Evolutionary conservation across 352 stramenopile genomes (phyloP).

Genomic region (Halophytophthora batemanensis): DNA sequence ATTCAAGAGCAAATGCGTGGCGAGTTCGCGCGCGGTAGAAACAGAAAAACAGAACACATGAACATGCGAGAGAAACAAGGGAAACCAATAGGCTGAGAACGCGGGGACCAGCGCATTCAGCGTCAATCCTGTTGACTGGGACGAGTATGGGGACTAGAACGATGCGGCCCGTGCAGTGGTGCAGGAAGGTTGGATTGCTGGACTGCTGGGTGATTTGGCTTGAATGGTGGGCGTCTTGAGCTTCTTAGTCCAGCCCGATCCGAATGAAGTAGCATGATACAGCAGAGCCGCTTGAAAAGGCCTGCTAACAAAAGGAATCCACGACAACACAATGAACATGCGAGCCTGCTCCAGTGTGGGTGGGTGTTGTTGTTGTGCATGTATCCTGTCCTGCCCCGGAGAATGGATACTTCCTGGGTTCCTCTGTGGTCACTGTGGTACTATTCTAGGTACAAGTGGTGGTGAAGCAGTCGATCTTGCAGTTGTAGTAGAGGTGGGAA

Average conservation of each 20-base stretch:
- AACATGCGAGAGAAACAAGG: slow-evolving; percentile 12
- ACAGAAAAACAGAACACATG: slow-evolving; percentile 16
- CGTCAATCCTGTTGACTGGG: no score
- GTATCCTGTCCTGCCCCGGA: background rate
- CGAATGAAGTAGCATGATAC: no score
- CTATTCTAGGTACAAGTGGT: slow-evolving; percentile 38
- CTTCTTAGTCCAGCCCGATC: no score
- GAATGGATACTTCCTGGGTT: background rate
- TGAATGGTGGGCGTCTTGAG: no score
- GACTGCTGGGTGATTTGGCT: no score
- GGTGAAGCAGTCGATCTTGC: slow-evolving; percentile 48
- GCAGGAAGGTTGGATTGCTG: no score
- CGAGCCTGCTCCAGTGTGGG: slow-evolving; percentile 1
- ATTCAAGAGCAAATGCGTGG: slow-evolving; percentile 13
- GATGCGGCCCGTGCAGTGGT: no score
- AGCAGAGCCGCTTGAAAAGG: no score
- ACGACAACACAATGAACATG: no score
- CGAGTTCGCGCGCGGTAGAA: slow-evolving; percentile 16
- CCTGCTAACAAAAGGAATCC: no score
- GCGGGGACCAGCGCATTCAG: no score
- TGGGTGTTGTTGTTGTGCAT: slow-evolving; percentile 5
- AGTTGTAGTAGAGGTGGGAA: slow-evolving; percentile 62
- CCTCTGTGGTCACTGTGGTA: background rate
- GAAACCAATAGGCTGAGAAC: slow-evolving; percentile 23
- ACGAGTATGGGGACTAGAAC: no score